A percentile compares a stretch with the other conserved stretches of the same genome.
Conservation (phyloP, 2,329 filamentous ascomycete species). For the Aspergillus pseudoterreus region DNA sequence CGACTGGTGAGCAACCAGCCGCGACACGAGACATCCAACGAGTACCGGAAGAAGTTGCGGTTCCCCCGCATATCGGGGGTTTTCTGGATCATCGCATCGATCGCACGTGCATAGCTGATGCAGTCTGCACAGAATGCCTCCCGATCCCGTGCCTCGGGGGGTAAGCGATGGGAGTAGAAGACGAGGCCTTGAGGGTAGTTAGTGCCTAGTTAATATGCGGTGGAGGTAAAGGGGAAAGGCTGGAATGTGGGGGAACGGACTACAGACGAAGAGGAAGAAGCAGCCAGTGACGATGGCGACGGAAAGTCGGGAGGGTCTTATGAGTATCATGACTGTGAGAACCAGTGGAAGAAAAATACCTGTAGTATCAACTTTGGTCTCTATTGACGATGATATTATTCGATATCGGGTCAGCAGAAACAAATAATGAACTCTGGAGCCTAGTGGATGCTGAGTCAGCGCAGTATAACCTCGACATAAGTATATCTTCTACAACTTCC, state of each 20-base stretch:
- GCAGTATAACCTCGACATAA: too few relatives aligned
- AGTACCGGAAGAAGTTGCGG: slow-evolving; percentile 13
- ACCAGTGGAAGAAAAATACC: too few relatives aligned
- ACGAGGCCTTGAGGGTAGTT: neutral
- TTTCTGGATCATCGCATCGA: slow-evolving; percentile 10
- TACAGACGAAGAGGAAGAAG: neutral
- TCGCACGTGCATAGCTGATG: slow-evolving; percentile 10
- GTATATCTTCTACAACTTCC: too few relatives aligned
- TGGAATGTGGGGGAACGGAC: neutral
- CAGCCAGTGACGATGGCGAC: neutral
- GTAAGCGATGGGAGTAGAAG: neutral
- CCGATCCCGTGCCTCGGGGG: neutral
- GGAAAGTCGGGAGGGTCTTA: neutral
- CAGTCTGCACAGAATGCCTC: slow-evolving; percentile 12
- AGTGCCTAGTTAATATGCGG: neutral
- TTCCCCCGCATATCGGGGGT: slow-evolving; percentile 6
- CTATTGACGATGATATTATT: too few relatives aligned
- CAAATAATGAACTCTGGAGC: too few relatives aligned
- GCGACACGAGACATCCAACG: slow-evolving; percentile 13
- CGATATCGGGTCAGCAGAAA: too few relatives aligned
- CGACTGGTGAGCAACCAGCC: slow-evolving; percentile 5
- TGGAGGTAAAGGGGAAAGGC: neutral
- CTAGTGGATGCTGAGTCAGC: neutral
- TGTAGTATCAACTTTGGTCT: too few relatives aligned
- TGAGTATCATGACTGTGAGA: neutral